Base-by-base conservation (phyloP, 768 basidiomycete genomes). In the Leccinum longicurvipes region DNA sequence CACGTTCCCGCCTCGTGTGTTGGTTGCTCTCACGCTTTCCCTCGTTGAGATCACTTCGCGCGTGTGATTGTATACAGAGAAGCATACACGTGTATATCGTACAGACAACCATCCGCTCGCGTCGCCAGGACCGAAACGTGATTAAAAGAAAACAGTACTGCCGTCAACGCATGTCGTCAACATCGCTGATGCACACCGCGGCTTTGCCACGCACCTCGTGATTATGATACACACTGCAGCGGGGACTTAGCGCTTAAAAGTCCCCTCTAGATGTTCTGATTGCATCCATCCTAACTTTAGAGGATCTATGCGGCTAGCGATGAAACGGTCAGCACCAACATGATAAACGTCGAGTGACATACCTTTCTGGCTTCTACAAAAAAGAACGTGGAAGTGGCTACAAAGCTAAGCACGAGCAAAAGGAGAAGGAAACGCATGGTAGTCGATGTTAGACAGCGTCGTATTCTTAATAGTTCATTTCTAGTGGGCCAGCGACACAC, bases 341-440 rank as follows among this genome's bases (percentile, higher is more conserved):
- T 2, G 21, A 32, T 34, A 1, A 21, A 53, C 50, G 12, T 19
- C 51, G 58, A 55, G 50, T 36, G 41, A 56, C 67, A 27, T 45
- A 67, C 66, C 67, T 54, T 57, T 64, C 56, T 63, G 52, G 59
- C 66, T 55, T 67, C 66, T 59, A 66, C 67, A 19, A 58, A 67
- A 69, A 67, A 67, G 66, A 67, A 67, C 34, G 66, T 69, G 55
- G 66, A 67, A 46, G 49, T 50, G 3, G 66, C 67, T 56, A 67
- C 51, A 57, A 67, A 67, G 44, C 67, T 69, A 1, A 67, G 66
- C 47, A 67, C 66, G 49, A 69, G 56, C 41, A 69, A 9, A 32
- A 67, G 66, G 50, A 67, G 66, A 58, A 69, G 59, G 59, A 58
- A 69, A 32, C 66, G 66, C 66, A 67, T 67, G 52, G 31, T 46